These are phyloP conservation scores for Penicillium griseofulvum DNA, from an alignment of 2,329 filamentous ascomycete species.

Conservation along the genomic window DNA sequence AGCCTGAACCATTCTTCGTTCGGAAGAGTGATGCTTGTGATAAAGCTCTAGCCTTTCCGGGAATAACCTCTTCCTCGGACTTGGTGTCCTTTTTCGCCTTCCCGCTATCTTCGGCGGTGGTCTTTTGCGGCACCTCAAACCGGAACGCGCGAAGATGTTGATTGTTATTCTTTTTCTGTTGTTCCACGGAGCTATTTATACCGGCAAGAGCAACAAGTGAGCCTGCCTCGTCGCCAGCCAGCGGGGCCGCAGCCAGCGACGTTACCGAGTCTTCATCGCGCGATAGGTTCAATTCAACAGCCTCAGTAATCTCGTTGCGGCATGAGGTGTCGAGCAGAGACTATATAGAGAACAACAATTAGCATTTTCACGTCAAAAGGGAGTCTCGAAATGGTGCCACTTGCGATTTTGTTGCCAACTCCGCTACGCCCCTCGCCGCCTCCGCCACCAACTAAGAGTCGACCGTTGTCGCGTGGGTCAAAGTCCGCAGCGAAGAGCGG, in stretches of 20 bases:
- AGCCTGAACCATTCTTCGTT: constrained; percentile 32
- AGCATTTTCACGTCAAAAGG: not conserved
- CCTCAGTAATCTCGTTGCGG: constrained; percentile 61
- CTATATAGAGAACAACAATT: constrained; percentile 39
- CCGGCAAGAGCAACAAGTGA: constrained; percentile 65
- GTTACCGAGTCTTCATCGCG: constrained; percentile 86
- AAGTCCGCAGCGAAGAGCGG: constrained; percentile 87
- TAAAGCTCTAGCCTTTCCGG: constrained; percentile 44
- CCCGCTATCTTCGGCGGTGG: constrained; percentile 11
- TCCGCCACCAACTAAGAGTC: constrained; percentile 79
- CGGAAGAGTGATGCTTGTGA: constrained; percentile 55
- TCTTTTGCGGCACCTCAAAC: constrained; percentile 53
- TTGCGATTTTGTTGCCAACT: constrained; percentile 81
- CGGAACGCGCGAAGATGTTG: constrained; percentile 77
- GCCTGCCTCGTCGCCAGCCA: constrained; percentile 48
- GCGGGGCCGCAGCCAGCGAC: constrained; percentile 67
- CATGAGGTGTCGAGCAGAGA: constrained; percentile 69
- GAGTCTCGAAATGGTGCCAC: constrained; percentile 31
- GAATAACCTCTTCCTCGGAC: constrained; percentile 14
- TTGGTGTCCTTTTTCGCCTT: constrained; percentile 21
- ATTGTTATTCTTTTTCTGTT: constrained; percentile 74
- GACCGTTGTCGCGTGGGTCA: constrained; percentile 72
- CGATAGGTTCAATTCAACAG: constrained; percentile 73
- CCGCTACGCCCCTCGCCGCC: constrained; percentile 79
- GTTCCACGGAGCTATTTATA: constrained; percentile 74